Evolutionary conservation across 192 early-diverging fungal genomes (phyloP).

Genomic region (Pilaira anomala): DNA sequence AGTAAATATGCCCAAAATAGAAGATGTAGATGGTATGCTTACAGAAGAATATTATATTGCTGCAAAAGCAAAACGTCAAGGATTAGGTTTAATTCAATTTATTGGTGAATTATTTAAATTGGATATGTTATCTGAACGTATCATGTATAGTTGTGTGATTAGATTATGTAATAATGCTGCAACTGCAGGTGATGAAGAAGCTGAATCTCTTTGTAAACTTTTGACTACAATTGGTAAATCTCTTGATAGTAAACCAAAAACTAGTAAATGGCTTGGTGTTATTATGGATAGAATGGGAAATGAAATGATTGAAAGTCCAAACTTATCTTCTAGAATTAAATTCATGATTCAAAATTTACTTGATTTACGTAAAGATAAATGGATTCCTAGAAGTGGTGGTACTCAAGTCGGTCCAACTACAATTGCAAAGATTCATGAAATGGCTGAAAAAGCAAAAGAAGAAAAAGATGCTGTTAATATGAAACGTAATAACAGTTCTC

Average conservation of each 20-base stretch:
- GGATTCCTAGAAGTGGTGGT: conserved; percentile 64
- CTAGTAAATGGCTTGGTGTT: conserved; percentile 68
- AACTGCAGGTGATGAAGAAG: conserved; percentile 91
- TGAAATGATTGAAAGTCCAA: conserved; percentile 66
- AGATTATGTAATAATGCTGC: conserved; percentile 70
- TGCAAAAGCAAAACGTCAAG: conserved; percentile 89
- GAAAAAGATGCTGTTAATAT: conserved; percentile 60
- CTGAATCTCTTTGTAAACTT: conserved; percentile 90
- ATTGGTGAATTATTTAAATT: conserved; percentile 96
- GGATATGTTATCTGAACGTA: conserved; percentile 87
- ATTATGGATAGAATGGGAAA: conserved; percentile 79
- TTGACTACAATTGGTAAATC: conserved; percentile 84
- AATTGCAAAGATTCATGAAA: conserved; percentile 89
- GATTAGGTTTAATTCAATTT: conserved; percentile 90
- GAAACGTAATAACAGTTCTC: conserved; percentile 62
- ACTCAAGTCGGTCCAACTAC: conserved; percentile 73
- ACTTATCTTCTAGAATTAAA: conserved; percentile 83
- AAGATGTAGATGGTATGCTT: conserved; percentile 61
- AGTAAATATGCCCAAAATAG: conserved; percentile 67
- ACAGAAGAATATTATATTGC: conserved; percentile 82
- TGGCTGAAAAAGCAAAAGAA: conserved; percentile 57
- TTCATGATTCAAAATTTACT: conserved; percentile 80
- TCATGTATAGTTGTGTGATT: conserved; percentile 91
- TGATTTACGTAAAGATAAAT: conserved; percentile 64
- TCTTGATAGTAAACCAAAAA: conserved; percentile 61